Evolutionary conservation across 2,329 filamentous ascomycete species (phyloP).

Genomic region (Calonectria pseudoreteaudii): DNA sequence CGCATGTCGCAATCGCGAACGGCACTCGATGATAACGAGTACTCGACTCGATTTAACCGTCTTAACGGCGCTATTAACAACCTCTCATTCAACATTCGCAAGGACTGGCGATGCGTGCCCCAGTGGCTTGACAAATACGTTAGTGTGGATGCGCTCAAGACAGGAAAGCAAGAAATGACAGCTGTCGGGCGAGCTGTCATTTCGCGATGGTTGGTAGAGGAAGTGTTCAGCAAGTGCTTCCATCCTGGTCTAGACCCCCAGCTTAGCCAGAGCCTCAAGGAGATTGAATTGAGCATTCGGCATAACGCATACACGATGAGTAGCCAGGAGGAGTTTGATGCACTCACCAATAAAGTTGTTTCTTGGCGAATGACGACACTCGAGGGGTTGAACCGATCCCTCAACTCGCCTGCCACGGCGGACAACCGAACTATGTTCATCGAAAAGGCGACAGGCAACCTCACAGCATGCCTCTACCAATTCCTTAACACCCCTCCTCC

Average conservation of each 20-base stretch:
- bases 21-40: constrained; percentile 95
- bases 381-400: constrained; percentile 82
- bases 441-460: constrained; percentile 74
- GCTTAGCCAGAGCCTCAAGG: constrained; percentile 83
- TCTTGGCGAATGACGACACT: constrained; percentile 94
- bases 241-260: constrained; percentile 85
- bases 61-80: constrained; percentile 96
- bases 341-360: constrained; percentile 86
- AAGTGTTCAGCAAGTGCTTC: constrained; percentile 92
- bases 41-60: constrained; percentile 87
- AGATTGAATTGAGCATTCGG: constrained; percentile 89
- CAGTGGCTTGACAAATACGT: constrained; percentile 83
- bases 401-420: constrained; percentile 74
- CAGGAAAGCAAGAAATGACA: constrained; percentile 97
- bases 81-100: constrained; percentile 93
- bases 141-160: constrained; percentile 85
- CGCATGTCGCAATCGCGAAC: constrained; percentile 94
- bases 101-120: constrained; percentile 89
- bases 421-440: constrained; percentile 78
- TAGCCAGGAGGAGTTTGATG: constrained; percentile 89
- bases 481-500: constrained; percentile 83
- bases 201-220: constrained; percentile 88
- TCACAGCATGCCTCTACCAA: constrained; percentile 77
- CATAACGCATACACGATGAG: constrained; percentile 78
- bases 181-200: constrained; percentile 91